Evolutionary conservation across 352 stramenopile genomes (phyloP).

Genomic region (Globisporangium nunn): DNA sequence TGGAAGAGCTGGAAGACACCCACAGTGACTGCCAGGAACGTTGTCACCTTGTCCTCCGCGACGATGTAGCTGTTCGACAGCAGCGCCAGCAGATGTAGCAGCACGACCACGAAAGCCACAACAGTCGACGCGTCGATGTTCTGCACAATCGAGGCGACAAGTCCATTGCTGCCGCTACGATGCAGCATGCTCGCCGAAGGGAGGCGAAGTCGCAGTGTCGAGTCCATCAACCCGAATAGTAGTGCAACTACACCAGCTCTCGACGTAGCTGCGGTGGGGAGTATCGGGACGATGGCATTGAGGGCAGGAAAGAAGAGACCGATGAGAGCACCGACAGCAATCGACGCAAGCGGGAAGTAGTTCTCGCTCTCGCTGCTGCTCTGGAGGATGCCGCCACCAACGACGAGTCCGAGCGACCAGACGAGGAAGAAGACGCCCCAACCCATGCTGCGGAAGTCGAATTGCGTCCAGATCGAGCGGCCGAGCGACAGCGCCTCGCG

Average conservation of each 20-base stretch:
- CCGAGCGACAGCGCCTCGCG: slow-evolving; percentile 54
- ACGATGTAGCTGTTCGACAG: slow-evolving; percentile 87
- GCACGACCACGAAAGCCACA: slow-evolving; percentile 31
- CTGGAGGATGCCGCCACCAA: not conserved
- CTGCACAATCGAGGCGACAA: not conserved
- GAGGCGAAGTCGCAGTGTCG: not conserved
- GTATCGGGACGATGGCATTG: not conserved
- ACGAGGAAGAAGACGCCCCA: slow-evolving; percentile 52
- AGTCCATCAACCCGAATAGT: slow-evolving; percentile 7
- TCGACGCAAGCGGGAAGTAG: slow-evolving; percentile 4
- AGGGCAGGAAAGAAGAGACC: slow-evolving; percentile 9
- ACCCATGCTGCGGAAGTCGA: slow-evolving; percentile 72
- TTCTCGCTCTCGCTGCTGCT: not conserved
- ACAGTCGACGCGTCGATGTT: slow-evolving; percentile 14
- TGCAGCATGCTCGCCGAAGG: not conserved
- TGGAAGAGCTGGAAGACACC: slow-evolving; percentile 38
- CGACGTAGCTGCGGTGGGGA: slow-evolving; percentile 11
- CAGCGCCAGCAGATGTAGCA: slow-evolving; percentile 56
- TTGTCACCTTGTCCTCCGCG: slow-evolving; percentile 59
- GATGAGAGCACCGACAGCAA: not conserved
- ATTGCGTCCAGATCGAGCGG: slow-evolving; percentile 84
- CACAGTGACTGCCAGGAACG: slow-evolving; percentile 52
- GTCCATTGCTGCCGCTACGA: not conserved
- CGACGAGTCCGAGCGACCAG: slow-evolving; percentile 25
- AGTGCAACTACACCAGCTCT: slow-evolving; percentile 4